Percentiles rank a stretch among this genome's conserved stretches.
Evolutionary conservation across 257 asterid species (phyloP).

Genomic region (Solanum chiquidenum): DNA sequence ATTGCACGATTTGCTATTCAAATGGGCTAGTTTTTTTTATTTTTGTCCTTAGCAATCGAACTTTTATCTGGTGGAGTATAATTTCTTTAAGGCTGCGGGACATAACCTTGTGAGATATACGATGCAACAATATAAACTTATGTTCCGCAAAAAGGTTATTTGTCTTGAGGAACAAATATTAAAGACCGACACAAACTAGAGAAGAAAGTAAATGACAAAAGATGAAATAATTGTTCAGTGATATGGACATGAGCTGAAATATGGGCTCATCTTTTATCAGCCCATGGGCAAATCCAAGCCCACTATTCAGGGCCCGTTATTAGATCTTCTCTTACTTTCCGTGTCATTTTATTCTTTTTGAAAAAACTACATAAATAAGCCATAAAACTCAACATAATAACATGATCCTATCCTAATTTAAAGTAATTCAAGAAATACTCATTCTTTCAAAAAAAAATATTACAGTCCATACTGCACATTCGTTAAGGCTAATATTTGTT

Average conservation of each 20-base stretch:
- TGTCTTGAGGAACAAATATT: background rate
- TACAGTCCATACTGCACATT: no score
- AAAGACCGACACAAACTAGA: background rate
- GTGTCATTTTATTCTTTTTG: background rate
- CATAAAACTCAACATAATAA: no score
- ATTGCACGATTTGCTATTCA: background rate
- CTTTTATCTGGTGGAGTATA: background rate
- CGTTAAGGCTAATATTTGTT: no score
- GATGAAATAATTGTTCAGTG: background rate
- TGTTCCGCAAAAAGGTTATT: no score
- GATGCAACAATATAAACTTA: no score
- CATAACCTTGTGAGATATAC: background rate
- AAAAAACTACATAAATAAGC: no score
- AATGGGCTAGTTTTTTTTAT: background rate
- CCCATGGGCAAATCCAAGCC: background rate
- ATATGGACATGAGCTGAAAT: background rate
- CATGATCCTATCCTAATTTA: no score
- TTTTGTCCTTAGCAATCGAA: background rate
- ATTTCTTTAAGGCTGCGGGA: rapidly evolving
- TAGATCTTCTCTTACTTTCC: background rate
- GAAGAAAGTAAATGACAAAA: background rate
- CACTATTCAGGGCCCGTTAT: background rate
- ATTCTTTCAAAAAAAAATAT: no score
- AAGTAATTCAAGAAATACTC: no score
- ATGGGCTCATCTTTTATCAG: background rate